phyloP scores from a whole-genome alignment of 2,329 filamentous ascomycete species.

The Hyphodiscus sp. region DNA sequence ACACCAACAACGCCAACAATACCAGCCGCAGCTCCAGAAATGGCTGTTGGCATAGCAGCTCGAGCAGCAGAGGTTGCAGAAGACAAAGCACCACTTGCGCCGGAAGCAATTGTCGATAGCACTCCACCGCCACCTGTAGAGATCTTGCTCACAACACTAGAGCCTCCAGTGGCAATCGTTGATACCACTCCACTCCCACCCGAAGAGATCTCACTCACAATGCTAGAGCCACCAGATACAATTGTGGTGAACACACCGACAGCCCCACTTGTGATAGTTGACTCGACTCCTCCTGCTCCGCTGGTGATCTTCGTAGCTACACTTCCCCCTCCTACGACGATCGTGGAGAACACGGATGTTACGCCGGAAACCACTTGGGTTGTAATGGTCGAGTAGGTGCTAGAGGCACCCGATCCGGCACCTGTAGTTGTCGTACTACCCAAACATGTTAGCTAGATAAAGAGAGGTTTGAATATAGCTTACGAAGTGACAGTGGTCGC shows the following conservation, averaged over 20 bases:
- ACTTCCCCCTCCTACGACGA: slow-evolving; percentile 7
- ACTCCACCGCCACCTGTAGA: neutral
- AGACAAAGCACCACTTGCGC: slow-evolving; percentile 1
- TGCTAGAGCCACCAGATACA: neutral
- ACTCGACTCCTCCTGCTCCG: neutral
- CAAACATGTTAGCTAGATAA: neutral
- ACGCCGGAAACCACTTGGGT: slow-evolving; percentile 12
- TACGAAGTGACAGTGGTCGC: neutral
- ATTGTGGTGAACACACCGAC: neutral
- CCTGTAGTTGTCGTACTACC: slow-evolving; percentile 1
- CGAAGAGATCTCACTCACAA: neutral
- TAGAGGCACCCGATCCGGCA: slow-evolving; percentile 2
- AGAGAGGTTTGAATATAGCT: neutral
- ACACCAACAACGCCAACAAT: slow-evolving; percentile 12
- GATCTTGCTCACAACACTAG: neutral
- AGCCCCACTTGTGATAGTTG: neutral
- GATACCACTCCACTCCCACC: neutral
- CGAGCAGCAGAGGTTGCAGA: slow-evolving; percentile 7
- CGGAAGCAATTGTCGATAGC: neutral
- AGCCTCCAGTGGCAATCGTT: neutral
- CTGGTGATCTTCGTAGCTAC: slow-evolving; percentile 1
- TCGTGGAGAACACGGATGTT: slow-evolving; percentile 9
- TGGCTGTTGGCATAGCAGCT: slow-evolving; percentile 6
- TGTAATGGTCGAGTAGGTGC: slow-evolving; percentile 9
- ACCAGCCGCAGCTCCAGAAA: slow-evolving; percentile 9